Evolutionary conservation across 805 yeast species (phyloP).

Genomic region (Barnettozyma vustinii): DNA sequence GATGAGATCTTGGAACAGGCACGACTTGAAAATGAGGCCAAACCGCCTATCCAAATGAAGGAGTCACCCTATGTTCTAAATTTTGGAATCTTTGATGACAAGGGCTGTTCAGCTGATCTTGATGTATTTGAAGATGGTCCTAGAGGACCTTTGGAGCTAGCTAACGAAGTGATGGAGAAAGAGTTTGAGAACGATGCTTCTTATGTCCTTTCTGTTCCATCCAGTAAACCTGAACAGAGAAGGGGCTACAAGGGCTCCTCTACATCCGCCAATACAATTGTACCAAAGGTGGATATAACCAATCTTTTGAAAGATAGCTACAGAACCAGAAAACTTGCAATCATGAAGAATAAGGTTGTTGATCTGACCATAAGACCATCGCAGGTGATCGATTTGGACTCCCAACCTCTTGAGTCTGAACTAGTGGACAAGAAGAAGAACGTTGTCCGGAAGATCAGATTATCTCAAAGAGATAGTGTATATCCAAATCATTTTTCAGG

Average conservation of each 20-base stretch:
- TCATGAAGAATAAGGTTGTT: conserved; percentile 1
- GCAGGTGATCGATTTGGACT: conserved; percentile 17
- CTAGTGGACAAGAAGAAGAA: not conserved
- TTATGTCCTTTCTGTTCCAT: not conserved
- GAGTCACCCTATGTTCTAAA: not conserved
- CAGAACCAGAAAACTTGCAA: conserved; percentile 5
- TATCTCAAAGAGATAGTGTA: conserved; percentile 13
- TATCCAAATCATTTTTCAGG: conserved; percentile 5
- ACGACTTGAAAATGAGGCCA: not conserved
- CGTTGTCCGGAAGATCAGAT: not conserved
- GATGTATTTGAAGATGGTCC: not conserved
- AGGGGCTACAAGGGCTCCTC: not conserved
- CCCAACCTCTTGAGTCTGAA: not conserved
- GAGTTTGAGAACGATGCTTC: conserved; percentile 15
- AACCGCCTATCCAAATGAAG: not conserved
- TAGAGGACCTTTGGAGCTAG: conserved; percentile 4
- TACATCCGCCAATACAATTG: not conserved
- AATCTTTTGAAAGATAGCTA: conserved; percentile 13
- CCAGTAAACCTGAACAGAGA: not conserved
- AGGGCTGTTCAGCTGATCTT: not conserved
- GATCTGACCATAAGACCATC: conserved; percentile 10
- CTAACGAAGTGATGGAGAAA: conserved; percentile 14
- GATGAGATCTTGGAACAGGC: not conserved
- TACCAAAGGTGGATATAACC: conserved; percentile 14
- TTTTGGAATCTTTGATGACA: conserved; percentile 4